These are phyloP conservation scores for Botryotinia narcissicola DNA, from an alignment of 2,329 filamentous ascomycete species.

Conservation along the genomic window DNA sequence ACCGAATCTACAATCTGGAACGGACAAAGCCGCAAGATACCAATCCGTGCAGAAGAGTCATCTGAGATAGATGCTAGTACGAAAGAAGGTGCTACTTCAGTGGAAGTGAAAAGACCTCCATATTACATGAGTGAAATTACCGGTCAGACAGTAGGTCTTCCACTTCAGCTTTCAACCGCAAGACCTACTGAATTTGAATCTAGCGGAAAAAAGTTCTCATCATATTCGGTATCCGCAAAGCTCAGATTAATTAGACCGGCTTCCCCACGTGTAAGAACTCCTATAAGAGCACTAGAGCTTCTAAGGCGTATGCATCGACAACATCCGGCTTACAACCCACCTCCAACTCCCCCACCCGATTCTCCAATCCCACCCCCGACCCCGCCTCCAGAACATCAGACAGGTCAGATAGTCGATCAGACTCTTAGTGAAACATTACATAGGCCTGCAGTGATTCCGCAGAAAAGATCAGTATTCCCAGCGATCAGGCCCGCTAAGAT, in stretches of 20 bases:
- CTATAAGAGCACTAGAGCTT: not conserved
- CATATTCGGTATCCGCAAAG: not conserved
- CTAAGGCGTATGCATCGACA: not conserved
- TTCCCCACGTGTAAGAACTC: too few relatives aligned
- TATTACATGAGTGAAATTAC: not conserved
- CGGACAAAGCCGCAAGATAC: not conserved
- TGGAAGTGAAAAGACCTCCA: not conserved
- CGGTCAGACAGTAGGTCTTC: not conserved
- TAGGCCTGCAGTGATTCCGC: not conserved
- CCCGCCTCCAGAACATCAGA: not conserved
- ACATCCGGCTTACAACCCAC: not conserved
- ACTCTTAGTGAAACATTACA: too few relatives aligned
- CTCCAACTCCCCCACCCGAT: not conserved
- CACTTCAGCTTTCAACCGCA: too few relatives aligned
- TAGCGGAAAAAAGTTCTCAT: too few relatives aligned
- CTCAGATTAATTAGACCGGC: not conserved
- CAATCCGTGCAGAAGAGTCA: accelerated
- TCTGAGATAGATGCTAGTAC: not conserved
- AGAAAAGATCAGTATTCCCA: not conserved
- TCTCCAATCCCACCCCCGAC: too few relatives aligned
- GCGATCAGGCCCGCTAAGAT: not conserved
- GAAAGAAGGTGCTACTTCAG: too few relatives aligned
- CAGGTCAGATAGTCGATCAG: not conserved
- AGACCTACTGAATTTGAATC: not conserved
- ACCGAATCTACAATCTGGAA: not conserved